A percentile compares a stretch with the other conserved stretches of the same genome.
These are phyloP conservation scores for Euphrasia arctica DNA, from an alignment of 305 asterid species.

Conservation along the genomic window DNA sequence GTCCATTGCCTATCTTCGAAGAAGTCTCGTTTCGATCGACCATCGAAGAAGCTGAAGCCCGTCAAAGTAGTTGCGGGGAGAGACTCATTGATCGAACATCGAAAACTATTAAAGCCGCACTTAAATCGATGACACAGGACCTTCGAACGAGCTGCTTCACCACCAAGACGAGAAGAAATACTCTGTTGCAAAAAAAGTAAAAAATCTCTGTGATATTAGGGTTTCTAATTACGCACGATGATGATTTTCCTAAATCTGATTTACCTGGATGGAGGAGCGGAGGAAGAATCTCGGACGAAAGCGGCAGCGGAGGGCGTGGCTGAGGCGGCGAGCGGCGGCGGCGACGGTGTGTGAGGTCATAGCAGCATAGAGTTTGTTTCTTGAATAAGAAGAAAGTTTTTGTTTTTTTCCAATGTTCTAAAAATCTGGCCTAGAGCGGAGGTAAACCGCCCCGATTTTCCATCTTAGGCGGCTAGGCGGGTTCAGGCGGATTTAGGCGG, in stretches of 20 bases:
- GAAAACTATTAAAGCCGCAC: conserved; percentile 48
- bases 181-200: conserved; percentile 40
- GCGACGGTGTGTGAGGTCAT: too few relatives aligned
- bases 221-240: not conserved
- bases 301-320: conserved; percentile 38
- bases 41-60: conserved; percentile 58
- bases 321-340: too few relatives aligned
- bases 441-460: too few relatives aligned
- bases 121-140: conserved; percentile 47
- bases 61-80: conserved; percentile 37
- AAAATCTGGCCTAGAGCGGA: too few relatives aligned
- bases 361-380: too few relatives aligned
- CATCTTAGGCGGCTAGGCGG: too few relatives aligned
- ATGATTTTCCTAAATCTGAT: not conserved
- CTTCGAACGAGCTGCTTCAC: conserved; percentile 41
- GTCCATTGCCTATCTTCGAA: conserved; percentile 66
- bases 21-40: conserved; percentile 44
- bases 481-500: too few relatives aligned
- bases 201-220: conserved; percentile 1
- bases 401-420: too few relatives aligned
- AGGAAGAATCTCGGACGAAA: conserved; percentile 36
- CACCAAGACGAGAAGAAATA: conserved; percentile 37
- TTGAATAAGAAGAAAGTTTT: too few relatives aligned
- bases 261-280: conserved; percentile 48
- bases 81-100: conserved; percentile 45